Evolutionary conservation across 306 rosid species (phyloP).

Genomic region (Morella rubra): DNA sequence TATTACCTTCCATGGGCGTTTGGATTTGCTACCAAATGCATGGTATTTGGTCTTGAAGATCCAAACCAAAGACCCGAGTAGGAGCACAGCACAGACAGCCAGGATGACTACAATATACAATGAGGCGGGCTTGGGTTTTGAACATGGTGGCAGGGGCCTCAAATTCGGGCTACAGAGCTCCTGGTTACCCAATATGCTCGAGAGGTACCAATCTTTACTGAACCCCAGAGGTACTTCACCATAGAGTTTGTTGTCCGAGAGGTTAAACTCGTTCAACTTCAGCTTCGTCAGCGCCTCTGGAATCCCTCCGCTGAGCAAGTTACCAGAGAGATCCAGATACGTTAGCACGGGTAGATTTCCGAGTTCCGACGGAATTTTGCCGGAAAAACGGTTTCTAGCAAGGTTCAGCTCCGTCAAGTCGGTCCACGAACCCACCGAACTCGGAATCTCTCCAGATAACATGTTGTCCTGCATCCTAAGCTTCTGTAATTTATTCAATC

Average conservation of each 20-base stretch:
- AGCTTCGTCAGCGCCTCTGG: slow-evolving; percentile 61
- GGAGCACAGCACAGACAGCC: slow-evolving; percentile 29
- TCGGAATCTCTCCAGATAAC: slow-evolving; percentile 59
- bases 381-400: slow-evolving; percentile 49
- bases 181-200: slow-evolving; percentile 58
- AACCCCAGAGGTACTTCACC: slow-evolving; percentile 70
- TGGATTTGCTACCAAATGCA: slow-evolving; percentile 32
- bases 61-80: slow-evolving; percentile 48
- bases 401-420: slow-evolving; percentile 62
- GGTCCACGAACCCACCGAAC: slow-evolving; percentile 45
- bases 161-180: slow-evolving; percentile 54
- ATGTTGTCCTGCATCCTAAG: slow-evolving; percentile 62
- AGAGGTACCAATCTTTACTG: slow-evolving; percentile 28
- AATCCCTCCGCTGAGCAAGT: slow-evolving; percentile 59
- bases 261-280: slow-evolving; percentile 53
- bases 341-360: slow-evolving; percentile 53
- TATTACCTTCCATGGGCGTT: slow-evolving; percentile 34
- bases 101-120: slow-evolving; percentile 31
- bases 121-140: slow-evolving; percentile 38
- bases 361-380: slow-evolving; percentile 60
- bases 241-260: slow-evolving; percentile 53
- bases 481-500: slow-evolving; percentile 52
- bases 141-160: slow-evolving; percentile 48
- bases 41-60: slow-evolving; percentile 34
- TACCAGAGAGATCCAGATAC: slow-evolving; percentile 68